Evolutionary conservation across 768 basidiomycete genomes (phyloP).

Genomic region (Trametes coccinea): DNA sequence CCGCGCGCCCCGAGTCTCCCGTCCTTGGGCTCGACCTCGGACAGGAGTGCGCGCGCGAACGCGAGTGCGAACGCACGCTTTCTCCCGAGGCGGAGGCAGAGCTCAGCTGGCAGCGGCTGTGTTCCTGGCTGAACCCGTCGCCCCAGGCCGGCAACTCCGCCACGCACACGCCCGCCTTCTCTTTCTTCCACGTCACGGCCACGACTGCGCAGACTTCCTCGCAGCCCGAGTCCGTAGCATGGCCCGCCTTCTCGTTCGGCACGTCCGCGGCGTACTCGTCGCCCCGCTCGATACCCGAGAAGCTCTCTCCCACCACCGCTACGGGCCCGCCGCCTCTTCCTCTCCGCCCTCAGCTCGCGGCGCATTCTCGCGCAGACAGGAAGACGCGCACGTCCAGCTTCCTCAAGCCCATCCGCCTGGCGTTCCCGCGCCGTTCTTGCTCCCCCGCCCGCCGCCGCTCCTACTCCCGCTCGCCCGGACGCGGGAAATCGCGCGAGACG

Average conservation of each 20-base stretch:
- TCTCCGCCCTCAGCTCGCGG: constrained; percentile 16
- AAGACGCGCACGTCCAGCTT: constrained; percentile 33
- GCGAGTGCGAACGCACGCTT: neutral
- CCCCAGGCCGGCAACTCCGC: constrained; percentile 11
- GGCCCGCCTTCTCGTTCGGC: constrained; percentile 20
- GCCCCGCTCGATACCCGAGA: constrained; percentile 19
- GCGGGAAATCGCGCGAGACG: constrained; percentile 20
- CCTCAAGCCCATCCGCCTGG: constrained; percentile 35
- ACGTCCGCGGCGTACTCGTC: constrained; percentile 13
- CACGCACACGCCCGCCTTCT: constrained; percentile 16
- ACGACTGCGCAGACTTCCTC: constrained; percentile 21
- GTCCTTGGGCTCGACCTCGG: constrained; percentile 27
- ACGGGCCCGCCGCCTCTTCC: constrained; percentile 21
- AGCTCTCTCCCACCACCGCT: constrained; percentile 14
- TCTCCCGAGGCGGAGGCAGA: neutral
- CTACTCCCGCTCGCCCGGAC: constrained; percentile 20
- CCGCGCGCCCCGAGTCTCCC: constrained; percentile 30
- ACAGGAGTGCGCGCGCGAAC: neutral
- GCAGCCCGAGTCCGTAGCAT: constrained; percentile 22
- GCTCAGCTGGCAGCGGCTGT: constrained; percentile 20
- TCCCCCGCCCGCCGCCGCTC: constrained; percentile 24
- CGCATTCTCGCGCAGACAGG: constrained; percentile 12
- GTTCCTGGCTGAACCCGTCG: constrained; percentile 19
- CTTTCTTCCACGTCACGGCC: constrained; percentile 20
- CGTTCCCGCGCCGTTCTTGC: constrained; percentile 32